phyloP scores from a whole-genome alignment of 1,139 yeast genomes.

The Kurtzmaniella quercitrusa region DNA sequence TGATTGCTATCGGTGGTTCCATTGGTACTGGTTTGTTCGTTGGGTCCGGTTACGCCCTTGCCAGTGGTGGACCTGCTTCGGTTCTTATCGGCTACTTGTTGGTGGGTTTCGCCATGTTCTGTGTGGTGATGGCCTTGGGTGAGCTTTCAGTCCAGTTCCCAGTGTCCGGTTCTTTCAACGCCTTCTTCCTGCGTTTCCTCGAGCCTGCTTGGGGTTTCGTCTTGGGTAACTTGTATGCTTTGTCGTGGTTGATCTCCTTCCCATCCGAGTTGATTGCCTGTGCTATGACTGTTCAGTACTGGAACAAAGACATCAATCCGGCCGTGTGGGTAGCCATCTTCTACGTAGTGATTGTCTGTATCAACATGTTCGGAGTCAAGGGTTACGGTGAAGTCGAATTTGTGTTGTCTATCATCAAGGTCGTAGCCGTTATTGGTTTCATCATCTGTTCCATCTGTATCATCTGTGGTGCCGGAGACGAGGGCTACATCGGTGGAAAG shows the following conservation, averaged over 20 bases:
- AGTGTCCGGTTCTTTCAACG: constrained; percentile 56
- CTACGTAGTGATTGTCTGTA: constrained; percentile 30
- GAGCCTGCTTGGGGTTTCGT: constrained; percentile 63
- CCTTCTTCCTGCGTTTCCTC: constrained; percentile 53
- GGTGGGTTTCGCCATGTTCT: constrained; percentile 42
- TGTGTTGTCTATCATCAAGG: constrained; percentile 36
- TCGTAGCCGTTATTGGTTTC: constrained; percentile 41
- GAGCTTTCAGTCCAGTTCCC: constrained; percentile 61
- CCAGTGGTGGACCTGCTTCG: constrained; percentile 68
- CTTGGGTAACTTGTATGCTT: constrained; percentile 37
- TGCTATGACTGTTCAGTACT: constrained; percentile 38
- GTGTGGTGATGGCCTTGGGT: constrained; percentile 56
- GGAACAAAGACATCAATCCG: constrained; percentile 35
- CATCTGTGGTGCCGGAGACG: constrained; percentile 40
- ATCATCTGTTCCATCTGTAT: constrained; percentile 35
- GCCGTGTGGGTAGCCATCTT: constrained; percentile 44
- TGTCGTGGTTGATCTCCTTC: constrained; percentile 40
- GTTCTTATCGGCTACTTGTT: constrained; percentile 47
- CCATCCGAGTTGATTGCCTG: constrained; percentile 45
- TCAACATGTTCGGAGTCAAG: constrained; percentile 41
- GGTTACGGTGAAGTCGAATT: constrained; percentile 48
- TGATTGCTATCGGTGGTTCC: constrained; percentile 45
- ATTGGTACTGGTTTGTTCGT: constrained; percentile 53
- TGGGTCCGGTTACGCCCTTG: constrained; percentile 66
- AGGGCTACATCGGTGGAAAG: constrained; percentile 37